Conservation (phyloP, 768 basidiomycete genomes). For the Naganishia kalamii region DNA sequence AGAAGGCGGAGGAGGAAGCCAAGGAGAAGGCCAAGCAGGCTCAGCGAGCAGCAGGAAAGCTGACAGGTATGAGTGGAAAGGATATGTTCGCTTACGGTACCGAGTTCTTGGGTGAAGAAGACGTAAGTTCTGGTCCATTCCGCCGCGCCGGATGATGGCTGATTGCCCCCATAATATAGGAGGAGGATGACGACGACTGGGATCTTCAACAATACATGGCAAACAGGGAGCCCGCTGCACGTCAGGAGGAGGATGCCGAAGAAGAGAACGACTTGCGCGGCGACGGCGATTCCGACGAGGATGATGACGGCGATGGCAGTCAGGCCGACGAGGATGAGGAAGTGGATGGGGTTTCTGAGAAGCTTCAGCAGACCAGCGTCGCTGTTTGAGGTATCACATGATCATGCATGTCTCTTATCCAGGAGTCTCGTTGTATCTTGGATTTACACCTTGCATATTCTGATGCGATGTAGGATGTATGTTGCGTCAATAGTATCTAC, state of each 20-base stretch:
- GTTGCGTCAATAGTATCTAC: neutral
- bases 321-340: neutral
- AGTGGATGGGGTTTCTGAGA: slow-evolving; percentile 9
- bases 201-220: slow-evolving; percentile 39
- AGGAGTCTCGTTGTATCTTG: neutral
- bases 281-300: slow-evolving; percentile 10
- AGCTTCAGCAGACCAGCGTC: slow-evolving; percentile 14
- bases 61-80: slow-evolving; percentile 84
- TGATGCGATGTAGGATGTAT: neutral
- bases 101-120: slow-evolving; percentile 42
- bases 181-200: slow-evolving; percentile 44
- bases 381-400: slow-evolving; percentile 1
- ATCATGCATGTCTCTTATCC: neutral
- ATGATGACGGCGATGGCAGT: slow-evolving; percentile 15
- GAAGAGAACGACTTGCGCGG: slow-evolving; percentile 15
- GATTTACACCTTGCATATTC: slow-evolving; percentile 6
- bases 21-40: slow-evolving; percentile 72
- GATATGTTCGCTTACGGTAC: slow-evolving; percentile 65
- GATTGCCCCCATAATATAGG: neutral
- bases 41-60: slow-evolving; percentile 80
- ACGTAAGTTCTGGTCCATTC: slow-evolving; percentile 9
- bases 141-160: neutral
- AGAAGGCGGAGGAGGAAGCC: slow-evolving; percentile 78
- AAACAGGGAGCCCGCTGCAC: neutral
- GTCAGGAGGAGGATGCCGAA: slow-evolving; percentile 11